phyloP scores from a whole-genome alignment of 2,329 filamentous ascomycete species.

The Neocucurbitaria cava region DNA sequence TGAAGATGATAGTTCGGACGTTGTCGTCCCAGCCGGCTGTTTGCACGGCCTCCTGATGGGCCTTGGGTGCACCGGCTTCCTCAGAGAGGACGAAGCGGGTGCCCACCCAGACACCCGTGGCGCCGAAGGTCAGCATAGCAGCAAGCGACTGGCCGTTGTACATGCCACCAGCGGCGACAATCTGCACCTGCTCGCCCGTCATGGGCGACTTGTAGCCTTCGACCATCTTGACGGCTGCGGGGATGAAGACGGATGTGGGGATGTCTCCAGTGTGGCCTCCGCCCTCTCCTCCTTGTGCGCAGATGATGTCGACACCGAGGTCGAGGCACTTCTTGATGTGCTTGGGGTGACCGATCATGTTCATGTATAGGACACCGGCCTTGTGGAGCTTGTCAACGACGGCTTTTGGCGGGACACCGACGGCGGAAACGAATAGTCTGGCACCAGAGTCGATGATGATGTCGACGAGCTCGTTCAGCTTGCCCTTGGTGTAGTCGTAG shows the following conservation, averaged over 20 bases:
- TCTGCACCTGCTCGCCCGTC: constrained; percentile 85
- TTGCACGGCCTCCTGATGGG: constrained; percentile 93
- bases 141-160: constrained; percentile 92
- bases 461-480: constrained; percentile 87
- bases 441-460: constrained; percentile 92
- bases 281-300: constrained; percentile 96
- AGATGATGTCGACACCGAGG: constrained; percentile 90
- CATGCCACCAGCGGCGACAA: constrained; percentile 92
- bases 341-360: constrained; percentile 99
- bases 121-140: constrained; percentile 90
- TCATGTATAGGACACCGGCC: constrained; percentile 93
- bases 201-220: constrained; percentile 84
- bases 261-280: constrained; percentile 96
- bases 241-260: constrained; percentile 90
- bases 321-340: constrained; percentile 96
- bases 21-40: constrained; percentile 96
- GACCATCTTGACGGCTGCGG: constrained; percentile 83
- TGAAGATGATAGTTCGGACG: constrained; percentile 97
- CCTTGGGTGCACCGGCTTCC: constrained; percentile 90
- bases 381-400: constrained; percentile 91
- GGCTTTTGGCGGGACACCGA: constrained; percentile 87
- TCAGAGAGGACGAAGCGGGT: constrained; percentile 94
- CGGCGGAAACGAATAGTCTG: constrained; percentile 94
- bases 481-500: constrained; percentile 99
- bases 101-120: constrained; percentile 92